phyloP scores from a whole-genome alignment of 108 stramenopile species.

The Skeletonema marinoi region DNA sequence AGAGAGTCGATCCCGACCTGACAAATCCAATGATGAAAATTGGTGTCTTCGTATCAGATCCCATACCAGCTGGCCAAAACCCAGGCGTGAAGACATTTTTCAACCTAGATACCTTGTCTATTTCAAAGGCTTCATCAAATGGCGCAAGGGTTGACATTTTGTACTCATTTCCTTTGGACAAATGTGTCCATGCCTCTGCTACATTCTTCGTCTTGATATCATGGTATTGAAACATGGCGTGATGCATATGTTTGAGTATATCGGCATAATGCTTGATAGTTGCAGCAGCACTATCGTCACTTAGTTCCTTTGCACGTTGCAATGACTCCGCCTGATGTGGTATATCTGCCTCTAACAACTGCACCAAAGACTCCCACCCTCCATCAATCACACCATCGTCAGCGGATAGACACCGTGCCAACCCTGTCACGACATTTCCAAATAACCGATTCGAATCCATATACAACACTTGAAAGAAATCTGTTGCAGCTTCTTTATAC shows the following conservation, averaged over 20 bases:
- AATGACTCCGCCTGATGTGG: constrained; percentile 35
- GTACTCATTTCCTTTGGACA: constrained; percentile 60
- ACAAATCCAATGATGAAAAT: constrained; percentile 92
- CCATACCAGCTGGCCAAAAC: constrained; percentile 72
- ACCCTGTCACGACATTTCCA: constrained; percentile 64
- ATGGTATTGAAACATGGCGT: constrained; percentile 78
- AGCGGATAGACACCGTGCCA: constrained; percentile 69
- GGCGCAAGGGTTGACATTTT: constrained; percentile 68
- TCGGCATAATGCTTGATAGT: constrained; percentile 42
- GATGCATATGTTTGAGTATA: constrained; percentile 68
- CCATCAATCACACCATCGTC: constrained; percentile 58
- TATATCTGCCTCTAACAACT: constrained; percentile 32
- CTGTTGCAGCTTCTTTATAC: constrained; percentile 64
- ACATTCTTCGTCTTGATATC: constrained; percentile 76
- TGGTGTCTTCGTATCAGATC: constrained; percentile 59
- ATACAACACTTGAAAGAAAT: constrained; percentile 60
- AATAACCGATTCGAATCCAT: constrained; percentile 54
- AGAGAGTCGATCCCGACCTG: constrained; percentile 81
- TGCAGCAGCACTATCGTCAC: constrained; percentile 3
- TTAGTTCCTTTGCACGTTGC: constrained; percentile 1
- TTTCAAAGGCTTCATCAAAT: constrained; percentile 57
- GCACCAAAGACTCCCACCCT: constrained; percentile 67
- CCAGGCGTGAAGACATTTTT: constrained; percentile 66
- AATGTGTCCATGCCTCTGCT: constrained; percentile 66
- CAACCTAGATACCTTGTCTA: constrained; percentile 52